Evolutionary conservation across 257 asterid genomes (phyloP).

Genomic region (Ligustrum vulgare): DNA sequence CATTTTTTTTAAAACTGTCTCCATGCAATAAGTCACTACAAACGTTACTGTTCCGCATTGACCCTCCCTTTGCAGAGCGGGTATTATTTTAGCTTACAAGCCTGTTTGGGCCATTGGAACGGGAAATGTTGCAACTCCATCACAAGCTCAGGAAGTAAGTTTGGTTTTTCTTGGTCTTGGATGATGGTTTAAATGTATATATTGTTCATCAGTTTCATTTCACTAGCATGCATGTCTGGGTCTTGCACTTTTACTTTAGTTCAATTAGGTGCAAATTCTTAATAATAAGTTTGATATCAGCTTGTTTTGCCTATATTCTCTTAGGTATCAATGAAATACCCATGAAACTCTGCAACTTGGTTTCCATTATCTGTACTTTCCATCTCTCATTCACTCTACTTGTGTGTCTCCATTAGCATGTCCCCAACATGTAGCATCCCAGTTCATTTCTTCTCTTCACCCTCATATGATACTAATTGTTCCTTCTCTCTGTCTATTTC

Average conservation of each 20-base stretch:
- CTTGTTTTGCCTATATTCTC: not conserved
- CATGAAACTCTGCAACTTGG: not conserved
- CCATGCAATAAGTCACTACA: too few relatives aligned
- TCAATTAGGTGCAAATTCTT: not conserved
- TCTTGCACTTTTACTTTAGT: not conserved
- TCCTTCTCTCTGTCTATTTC: not conserved
- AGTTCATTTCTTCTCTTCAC: not conserved
- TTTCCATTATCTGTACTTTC: not conserved
- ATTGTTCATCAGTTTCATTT: not conserved
- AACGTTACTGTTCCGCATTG: too few relatives aligned
- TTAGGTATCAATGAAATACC: not conserved
- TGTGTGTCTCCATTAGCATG: not conserved
- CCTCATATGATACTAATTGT: not conserved
- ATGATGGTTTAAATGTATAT: not conserved
- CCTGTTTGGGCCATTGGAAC: constrained; percentile 60
- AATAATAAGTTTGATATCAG: not conserved
- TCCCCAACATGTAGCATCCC: not conserved
- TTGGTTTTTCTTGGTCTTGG: constrained; percentile 10
- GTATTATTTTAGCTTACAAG: constrained; percentile 47
- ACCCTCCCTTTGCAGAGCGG: constrained; percentile 31
- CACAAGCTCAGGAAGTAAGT: constrained; percentile 51
- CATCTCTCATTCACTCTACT: not conserved
- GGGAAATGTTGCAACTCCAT: constrained; percentile 54
- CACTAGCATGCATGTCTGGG: not conserved
- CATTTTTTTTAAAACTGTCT: too few relatives aligned